Conservation (phyloP, 1,139 yeast species). For the Suhomyces terraborum region DNA sequence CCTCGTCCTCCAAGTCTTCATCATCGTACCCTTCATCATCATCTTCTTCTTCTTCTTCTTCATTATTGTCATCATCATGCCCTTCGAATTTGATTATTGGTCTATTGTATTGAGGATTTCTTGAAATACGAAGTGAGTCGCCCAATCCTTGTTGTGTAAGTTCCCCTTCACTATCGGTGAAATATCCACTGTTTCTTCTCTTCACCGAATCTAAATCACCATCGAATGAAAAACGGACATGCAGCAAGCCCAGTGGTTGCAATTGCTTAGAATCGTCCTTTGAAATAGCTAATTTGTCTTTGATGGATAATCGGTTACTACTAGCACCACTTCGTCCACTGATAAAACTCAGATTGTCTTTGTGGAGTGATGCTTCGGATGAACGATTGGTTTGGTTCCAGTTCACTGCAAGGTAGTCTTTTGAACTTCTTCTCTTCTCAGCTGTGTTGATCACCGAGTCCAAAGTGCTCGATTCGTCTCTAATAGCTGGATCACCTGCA, state of each 20-base stretch:
- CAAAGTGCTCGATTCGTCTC: conserved; percentile 6
- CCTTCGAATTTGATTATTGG: not conserved
- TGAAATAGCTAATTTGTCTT: conserved; percentile 5
- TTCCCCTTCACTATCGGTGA: conserved; percentile 10
- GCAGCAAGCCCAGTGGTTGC: conserved; percentile 7
- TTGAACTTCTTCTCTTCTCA: not conserved
- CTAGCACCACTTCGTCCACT: conserved; percentile 10
- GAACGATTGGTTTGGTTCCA: conserved; percentile 1
- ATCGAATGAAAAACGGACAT: conserved; percentile 3
- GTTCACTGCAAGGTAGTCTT: conserved; percentile 1
- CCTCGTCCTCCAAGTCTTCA: conserved; percentile 8
- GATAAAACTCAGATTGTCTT: conserved; percentile 6
- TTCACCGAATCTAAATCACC: conserved; percentile 11
- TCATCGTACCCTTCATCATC: conserved; percentile 7
- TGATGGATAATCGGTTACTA: conserved; percentile 6
- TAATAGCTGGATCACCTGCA: not conserved
- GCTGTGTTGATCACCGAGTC: conserved; percentile 8
- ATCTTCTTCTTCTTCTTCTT: conserved; percentile 2
- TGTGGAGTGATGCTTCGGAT: not conserved
- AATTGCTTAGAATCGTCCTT: conserved; percentile 3
- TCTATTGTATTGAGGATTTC: not conserved
- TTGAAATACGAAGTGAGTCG: not conserved
- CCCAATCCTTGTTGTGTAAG: not conserved
- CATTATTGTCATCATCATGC: not conserved
- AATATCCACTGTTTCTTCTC: conserved; percentile 13